Conservation (phyloP, 768 basidiomycete genomes). For the Mycena rebaudengoi region DNA sequence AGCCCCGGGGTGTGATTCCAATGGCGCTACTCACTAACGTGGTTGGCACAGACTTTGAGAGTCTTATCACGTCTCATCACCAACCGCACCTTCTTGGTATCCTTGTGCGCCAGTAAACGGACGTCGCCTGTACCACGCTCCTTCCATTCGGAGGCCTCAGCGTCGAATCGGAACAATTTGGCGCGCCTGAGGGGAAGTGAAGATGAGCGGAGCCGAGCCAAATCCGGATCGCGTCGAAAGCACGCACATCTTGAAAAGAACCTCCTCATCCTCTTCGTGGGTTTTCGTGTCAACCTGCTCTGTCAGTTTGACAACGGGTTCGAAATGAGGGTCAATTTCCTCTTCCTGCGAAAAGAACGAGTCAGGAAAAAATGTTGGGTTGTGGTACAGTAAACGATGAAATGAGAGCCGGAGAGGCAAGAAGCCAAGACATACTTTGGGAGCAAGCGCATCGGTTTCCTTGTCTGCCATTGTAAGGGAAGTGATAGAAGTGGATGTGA, state of each 20-base stretch:
- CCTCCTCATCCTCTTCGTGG: conserved; percentile 91
- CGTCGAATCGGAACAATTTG: conserved; percentile 96
- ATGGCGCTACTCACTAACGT: conserved; percentile 71
- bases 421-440: conserved; percentile 61
- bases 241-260: conserved; percentile 94
- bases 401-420: neutral
- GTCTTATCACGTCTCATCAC: conserved; percentile 99
- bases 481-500: conserved; percentile 20
- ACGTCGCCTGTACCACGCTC: conserved; percentile 98
- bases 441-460: conserved; percentile 71
- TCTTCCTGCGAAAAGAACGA: conserved; percentile 60
- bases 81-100: conserved; percentile 89
- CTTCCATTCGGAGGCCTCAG: conserved; percentile 89
- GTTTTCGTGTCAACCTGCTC: conserved; percentile 97
- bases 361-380: conserved; percentile 11
- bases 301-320: conserved; percentile 96
- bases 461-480: conserved; percentile 63
- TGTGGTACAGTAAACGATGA: neutral
- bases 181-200: conserved; percentile 75
- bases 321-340: conserved; percentile 90
- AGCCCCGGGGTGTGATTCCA: neutral
- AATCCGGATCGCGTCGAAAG: conserved; percentile 46
- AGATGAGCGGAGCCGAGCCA: conserved; percentile 37
- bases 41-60: conserved; percentile 99
- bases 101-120: conserved; percentile 89